Percentiles rank a stretch among this genome's conserved stretches.
These are phyloP conservation scores for Ganoderma lucidum DNA, from an alignment of 1,284 basidiomycete species.

Conservation along the genomic window DNA sequence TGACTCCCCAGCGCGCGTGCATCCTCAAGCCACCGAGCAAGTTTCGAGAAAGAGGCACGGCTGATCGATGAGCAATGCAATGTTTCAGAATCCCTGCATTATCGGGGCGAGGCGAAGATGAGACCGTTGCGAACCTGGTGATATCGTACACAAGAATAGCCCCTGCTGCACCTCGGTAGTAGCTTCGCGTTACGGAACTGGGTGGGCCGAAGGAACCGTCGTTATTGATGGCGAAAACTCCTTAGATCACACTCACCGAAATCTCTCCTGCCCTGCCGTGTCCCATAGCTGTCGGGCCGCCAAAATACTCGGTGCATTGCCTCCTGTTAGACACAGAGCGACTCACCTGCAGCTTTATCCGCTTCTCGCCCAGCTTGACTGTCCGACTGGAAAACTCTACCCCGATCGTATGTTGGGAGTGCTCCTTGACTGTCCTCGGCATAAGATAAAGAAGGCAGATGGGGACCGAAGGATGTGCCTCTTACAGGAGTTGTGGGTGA, in stretches of 20 bases:
- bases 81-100: constrained; percentile 19
- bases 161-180: constrained; percentile 96
- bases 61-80: constrained; percentile 46
- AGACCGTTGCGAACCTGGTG: constrained; percentile 73
- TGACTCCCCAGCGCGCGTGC: constrained; percentile 90
- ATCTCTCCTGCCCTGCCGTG: constrained; percentile 96
- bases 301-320: too few species aligned
- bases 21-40: constrained; percentile 91
- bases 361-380: constrained; percentile 89
- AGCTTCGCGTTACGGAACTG: constrained; percentile 96
- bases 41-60: constrained; percentile 82
- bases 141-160: constrained; percentile 97
- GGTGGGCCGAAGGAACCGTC: constrained; percentile 80
- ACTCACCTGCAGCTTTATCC: constrained; percentile 91
- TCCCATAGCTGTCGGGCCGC: constrained; percentile 83
- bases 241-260: constrained; percentile 62
- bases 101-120: constrained; percentile 6
- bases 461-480: constrained; percentile 30
- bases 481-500: constrained; percentile 93
- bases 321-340: not conserved
- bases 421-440: constrained; percentile 82
- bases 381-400: constrained; percentile 95
- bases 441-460: constrained; percentile 19
- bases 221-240: constrained; percentile 14
- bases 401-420: constrained; percentile 97